Base-by-base conservation (phyloP, 352 stramenopile genomes). In the Phytophthora pinifolia region DNA sequence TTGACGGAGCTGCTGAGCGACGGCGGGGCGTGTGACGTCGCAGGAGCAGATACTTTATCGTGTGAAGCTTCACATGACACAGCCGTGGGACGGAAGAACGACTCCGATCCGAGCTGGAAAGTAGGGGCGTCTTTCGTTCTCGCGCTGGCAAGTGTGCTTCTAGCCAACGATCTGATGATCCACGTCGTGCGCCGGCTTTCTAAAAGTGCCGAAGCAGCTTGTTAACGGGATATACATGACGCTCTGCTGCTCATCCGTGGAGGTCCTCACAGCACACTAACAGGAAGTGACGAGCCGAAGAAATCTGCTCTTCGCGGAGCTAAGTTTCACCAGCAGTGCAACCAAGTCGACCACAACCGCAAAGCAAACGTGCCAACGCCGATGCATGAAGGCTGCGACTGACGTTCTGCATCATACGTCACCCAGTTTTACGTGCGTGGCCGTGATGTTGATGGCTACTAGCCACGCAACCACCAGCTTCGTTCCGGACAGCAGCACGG, bases 361-460 rank as follows among this genome's bases (percentile, higher is more conserved):
- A 27, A 34, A 36, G 9, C 25, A 30, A 41, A 33, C 2, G 6
- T 25, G 12, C 2, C 12, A n/a, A 49, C 3, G 20, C 35, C 42
- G 15, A 31, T 2, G 27, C 36, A 15, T 9, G 39, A 30, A 35
- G 14, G 36, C 30, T 36, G 12, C 20, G 3, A 12, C 14, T n/a
- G 17, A 38, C 27, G n/a, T n/a, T 33, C 15, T 14, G 5, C 18
- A 51, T 35, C 42, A 44, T 9, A 6, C 38, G 12, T 45, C 29
- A 15, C 46, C 50, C 0, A 84, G 62, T 46, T 84, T 84, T 39
- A 58, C 68, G 5, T 77, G 65, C 22, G 62, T 62, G 4, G 70
- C 74, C 12, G 77, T 81, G 68, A 48, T 71, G 34, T 41, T 83
- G 20, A 62, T 76, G 52, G 53, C 74, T 39, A 53, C 34, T 9